Percentiles rank a stretch among this genome's conserved stretches.
Conservation (phyloP, 2,329 filamentous ascomycete genomes). For the Aspergillus calidoustus region DNA sequence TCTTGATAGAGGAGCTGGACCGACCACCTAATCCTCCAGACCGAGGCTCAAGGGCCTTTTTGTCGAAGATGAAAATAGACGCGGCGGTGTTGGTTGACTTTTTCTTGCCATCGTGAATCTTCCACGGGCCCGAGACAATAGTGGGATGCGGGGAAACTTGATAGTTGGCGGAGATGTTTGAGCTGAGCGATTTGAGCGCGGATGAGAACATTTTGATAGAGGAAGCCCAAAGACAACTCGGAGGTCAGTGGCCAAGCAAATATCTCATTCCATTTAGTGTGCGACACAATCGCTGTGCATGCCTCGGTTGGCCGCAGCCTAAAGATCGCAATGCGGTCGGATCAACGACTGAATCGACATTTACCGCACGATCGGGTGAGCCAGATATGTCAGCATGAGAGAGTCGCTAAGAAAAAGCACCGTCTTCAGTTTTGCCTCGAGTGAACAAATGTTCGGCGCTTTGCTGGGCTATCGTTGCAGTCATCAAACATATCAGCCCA, state of each 20-base stretch:
- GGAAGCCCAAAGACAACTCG: neutral
- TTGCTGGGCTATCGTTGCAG: neutral
- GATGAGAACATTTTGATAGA: constrained; percentile 83
- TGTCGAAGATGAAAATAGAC: constrained; percentile 94
- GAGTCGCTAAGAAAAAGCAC: neutral
- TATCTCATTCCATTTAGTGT: constrained; percentile 13
- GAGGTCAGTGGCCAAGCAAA: neutral
- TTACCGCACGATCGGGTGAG: neutral
- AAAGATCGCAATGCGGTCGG: constrained; percentile 9
- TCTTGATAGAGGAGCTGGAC: constrained; percentile 70
- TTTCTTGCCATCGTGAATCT: constrained; percentile 96
- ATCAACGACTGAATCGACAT: constrained; percentile 5
- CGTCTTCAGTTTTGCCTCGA: neutral
- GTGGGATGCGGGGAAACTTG: constrained; percentile 74
- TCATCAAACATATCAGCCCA: neutral
- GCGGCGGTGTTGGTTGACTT: constrained; percentile 88
- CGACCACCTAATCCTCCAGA: constrained; percentile 63
- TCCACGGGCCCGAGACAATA: constrained; percentile 91
- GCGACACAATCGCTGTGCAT: constrained; percentile 1
- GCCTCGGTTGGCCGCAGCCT: constrained; percentile 7
- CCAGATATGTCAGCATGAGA: neutral
- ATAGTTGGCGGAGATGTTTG: constrained; percentile 93
- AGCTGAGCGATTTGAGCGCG: constrained; percentile 90
- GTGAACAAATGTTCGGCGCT: neutral
- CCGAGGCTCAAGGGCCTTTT: constrained; percentile 77